Base-by-base conservation (phyloP, 2,329 filamentous ascomycete species). In the Xylaria sp. region DNA sequence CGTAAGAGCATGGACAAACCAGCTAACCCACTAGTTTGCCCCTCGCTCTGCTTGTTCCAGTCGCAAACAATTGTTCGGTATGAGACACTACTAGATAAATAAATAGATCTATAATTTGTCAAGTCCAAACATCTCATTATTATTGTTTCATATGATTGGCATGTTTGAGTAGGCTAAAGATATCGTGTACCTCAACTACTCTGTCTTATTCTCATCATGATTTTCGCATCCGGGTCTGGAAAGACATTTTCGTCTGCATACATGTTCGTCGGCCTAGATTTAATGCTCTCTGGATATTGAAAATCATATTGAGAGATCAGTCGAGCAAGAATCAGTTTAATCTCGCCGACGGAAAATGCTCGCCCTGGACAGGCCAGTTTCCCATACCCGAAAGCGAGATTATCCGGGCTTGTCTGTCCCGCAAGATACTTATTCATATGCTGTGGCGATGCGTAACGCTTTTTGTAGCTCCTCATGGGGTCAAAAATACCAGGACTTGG, bases 321-420 rank as follows among this genome's bases (percentile, higher is more conserved):
- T 2, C 68, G 65, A 7, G 57, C 48, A 13, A 72, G 42, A 7
- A 72, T 62, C 10, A 72, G 31, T 26, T 71, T 72, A 53, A 70
- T 68, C 36, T 72, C 70, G 17, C 48, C 66, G 0, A 71, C 63
- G 6, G 65, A 38, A 7, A 71, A 67, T 1, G 38, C 38, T 15
- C 70, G 58, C 1, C 70, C 70, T 1, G 68, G 68, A 20, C 70
- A 72, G 2, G 70, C 68, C n/a, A 54, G 54, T 4, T 62, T 65
- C 11, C 70, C 70, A 38, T 72, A 71, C 3, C 68, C 70, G 40
- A 71, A 72, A 10, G 63, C 48, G 20, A 72, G 53, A 20, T 63
- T 65, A 33, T 71, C 69, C 1, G 38, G 26, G n/a, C 59, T 63
- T 15, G 64, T 67, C 36, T 63, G 56, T 1, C 64, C 63, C 0